A percentile compares a stretch with the other conserved stretches of the same genome.
Evolutionary conservation across 1,284 basidiomycete genomes (phyloP).

Genomic region (Filobasidium uniguttulatum): DNA sequence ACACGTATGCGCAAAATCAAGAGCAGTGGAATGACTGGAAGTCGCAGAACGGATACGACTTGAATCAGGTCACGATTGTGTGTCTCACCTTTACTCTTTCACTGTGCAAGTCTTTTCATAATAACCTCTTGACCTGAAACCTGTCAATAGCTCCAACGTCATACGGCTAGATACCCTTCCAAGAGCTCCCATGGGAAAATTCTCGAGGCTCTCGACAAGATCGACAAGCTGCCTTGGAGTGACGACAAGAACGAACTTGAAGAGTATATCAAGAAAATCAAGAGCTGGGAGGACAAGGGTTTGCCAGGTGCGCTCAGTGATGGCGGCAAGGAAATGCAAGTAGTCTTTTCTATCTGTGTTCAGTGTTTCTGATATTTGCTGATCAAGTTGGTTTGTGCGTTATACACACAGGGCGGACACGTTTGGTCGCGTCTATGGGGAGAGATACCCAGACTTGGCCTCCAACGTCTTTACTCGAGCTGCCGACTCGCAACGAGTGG

Average conservation of each 20-base stretch:
- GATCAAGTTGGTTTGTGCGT: too few species aligned
- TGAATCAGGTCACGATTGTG: constrained; percentile 32
- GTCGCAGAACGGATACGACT: constrained; percentile 26
- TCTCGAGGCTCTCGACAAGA: constrained; percentile 35
- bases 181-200: constrained; percentile 42
- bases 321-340: constrained; percentile 58
- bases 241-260: constrained; percentile 39
- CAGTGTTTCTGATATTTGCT: too few species aligned
- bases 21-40: constrained; percentile 4
- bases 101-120: not conserved
- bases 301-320: constrained; percentile 46
- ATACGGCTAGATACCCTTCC: constrained; percentile 69
- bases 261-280: constrained; percentile 49
- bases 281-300: constrained; percentile 47
- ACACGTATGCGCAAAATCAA: constrained; percentile 17
- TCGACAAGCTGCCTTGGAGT: constrained; percentile 19
- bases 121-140: not conserved
- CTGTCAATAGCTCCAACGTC: constrained; percentile 57
- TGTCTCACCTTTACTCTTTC: constrained; percentile 9
- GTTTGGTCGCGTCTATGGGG: too few species aligned
- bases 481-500: too few species aligned
- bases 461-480: too few species aligned
- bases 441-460: too few species aligned
- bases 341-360: too few species aligned
- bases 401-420: too few species aligned